A percentile compares a stretch with the other conserved stretches of the same genome.
Evolutionary conservation across 2,329 filamentous ascomycete species (phyloP).

Genomic region (Dactylellina haptotyla): DNA sequence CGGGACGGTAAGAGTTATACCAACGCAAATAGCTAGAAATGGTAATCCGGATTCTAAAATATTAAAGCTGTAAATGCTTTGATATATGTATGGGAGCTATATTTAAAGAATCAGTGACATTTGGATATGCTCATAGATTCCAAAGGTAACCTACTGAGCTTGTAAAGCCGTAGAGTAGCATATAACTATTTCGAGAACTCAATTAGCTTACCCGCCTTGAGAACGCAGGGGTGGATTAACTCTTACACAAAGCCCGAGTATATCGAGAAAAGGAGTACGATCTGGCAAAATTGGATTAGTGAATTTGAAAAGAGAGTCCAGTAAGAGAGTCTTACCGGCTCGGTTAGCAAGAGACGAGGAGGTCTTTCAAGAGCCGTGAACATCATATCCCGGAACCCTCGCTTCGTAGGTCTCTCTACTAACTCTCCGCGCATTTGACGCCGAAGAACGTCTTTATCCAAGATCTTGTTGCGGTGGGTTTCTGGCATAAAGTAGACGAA

Average conservation of each 20-base stretch:
- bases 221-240: background rate
- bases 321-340: constrained; percentile 6
- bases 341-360: constrained; percentile 6
- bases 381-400: background rate
- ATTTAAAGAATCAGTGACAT: background rate
- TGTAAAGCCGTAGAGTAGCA: constrained; percentile 24
- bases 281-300: background rate
- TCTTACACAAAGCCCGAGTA: constrained; percentile 28
- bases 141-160: constrained; percentile 8
- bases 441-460: constrained; percentile 6
- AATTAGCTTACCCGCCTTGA: background rate
- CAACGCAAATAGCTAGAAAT: constrained; percentile 17
- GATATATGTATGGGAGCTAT: constrained; percentile 29
- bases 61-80: constrained; percentile 12
- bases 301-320: background rate
- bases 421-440: constrained; percentile 15
- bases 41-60: constrained; percentile 8
- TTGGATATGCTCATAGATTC: background rate
- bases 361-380: background rate
- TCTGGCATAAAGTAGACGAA: constrained; percentile 36
- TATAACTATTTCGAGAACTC: constrained; percentile 1
- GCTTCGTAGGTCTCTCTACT: background rate
- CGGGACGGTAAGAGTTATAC: constrained; percentile 8
- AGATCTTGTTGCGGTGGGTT: constrained; percentile 8
- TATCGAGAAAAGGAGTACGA: constrained; percentile 12